Evolutionary conservation across 2,329 filamentous ascomycete genomes (phyloP), one percentile per base, ranked within the genome.

Genomic region (Pseudogymnoascus sp.): DNA sequence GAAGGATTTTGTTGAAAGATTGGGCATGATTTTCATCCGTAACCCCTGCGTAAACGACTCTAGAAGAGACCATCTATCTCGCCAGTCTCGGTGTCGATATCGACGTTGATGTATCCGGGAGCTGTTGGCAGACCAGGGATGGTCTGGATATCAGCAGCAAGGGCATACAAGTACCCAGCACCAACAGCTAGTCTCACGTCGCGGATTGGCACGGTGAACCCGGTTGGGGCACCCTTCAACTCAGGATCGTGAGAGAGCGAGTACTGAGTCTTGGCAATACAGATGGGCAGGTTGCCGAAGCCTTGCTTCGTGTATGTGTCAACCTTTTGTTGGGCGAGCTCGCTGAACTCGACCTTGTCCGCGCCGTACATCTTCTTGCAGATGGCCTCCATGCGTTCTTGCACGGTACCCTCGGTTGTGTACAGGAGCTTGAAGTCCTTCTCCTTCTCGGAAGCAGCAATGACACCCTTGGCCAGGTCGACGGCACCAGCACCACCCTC

Each of bases 251-350:
- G 93, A 64, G 89, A 95, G 60, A 99, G 83, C 35, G 91, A 96
- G 80, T 99, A 99, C 77, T 99, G 95, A 13, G 95, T 99, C 87
- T 99, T 99, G 67, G 95, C 95, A 68, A 97, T 85, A 76, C 95
- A 99, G 73, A 97, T 96, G 36, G 95, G 95, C 68, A 99, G 80
- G 76, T 96, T 91, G 21, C 89, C 89, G 71, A 93, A 96, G 53
- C 95, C 95, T 77, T 97, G 95, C 74, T 86, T 86, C 33, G 90
- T 93, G 78, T 97, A 99, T 7, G 88, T 93, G 74, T 97, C 93
- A 68, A 97, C 89, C 85, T 99, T 97, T 80, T 92, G 91, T 80
- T 96, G 91, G 0, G 95, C 95, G 61, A 95, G 82, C 75, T 96
- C 92, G 74, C 90, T 96, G 78, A 99, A 95, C 78, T 96, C 91